Conservation (phyloP, 2,329 filamentous ascomycete species). For the Aspergillus fischeri region DNA sequence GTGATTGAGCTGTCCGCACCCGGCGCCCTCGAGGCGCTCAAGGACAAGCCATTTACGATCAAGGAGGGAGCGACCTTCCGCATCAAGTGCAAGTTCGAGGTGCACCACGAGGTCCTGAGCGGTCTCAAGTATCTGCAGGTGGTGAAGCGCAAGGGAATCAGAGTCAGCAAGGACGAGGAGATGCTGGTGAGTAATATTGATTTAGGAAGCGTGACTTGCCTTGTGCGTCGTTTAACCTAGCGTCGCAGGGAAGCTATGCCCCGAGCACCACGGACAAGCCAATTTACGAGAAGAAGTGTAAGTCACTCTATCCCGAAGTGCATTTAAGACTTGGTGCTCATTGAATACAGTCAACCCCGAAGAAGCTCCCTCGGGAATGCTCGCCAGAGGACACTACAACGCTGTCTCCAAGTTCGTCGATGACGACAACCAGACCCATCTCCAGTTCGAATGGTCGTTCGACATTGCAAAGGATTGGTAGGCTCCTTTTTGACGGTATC, state of each 20-base stretch:
- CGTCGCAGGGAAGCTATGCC: conserved; percentile 74
- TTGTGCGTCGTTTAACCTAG: not conserved
- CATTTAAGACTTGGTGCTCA: not conserved
- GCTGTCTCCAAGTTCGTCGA: conserved; percentile 88
- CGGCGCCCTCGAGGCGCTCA: conserved; percentile 71
- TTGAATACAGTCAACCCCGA: conserved; percentile 71
- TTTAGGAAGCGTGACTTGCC: not conserved
- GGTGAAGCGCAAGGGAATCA: conserved; percentile 83
- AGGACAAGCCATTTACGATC: conserved; percentile 92
- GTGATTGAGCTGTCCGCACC: conserved; percentile 78
- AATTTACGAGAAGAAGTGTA: conserved; percentile 87
- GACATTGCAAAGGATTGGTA: conserved; percentile 94
- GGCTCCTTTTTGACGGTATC: conserved; percentile 5
- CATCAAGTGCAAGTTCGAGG: conserved; percentile 92
- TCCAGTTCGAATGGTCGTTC: conserved; percentile 94
- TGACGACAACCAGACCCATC: conserved; percentile 85
- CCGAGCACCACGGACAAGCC: conserved; percentile 87
- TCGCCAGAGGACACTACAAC: conserved; percentile 85
- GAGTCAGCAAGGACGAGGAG: conserved; percentile 88
- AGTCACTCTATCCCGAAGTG: conserved; percentile 32
- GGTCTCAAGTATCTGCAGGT: conserved; percentile 95
- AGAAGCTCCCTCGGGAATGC: conserved; percentile 86
- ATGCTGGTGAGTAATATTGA: conserved; percentile 72
- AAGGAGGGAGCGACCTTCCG: conserved; percentile 93
- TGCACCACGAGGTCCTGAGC: conserved; percentile 93